Base-by-base conservation (phyloP, 2,329 filamentous ascomycete genomes). In the Geoglossum cookeanum region DNA sequence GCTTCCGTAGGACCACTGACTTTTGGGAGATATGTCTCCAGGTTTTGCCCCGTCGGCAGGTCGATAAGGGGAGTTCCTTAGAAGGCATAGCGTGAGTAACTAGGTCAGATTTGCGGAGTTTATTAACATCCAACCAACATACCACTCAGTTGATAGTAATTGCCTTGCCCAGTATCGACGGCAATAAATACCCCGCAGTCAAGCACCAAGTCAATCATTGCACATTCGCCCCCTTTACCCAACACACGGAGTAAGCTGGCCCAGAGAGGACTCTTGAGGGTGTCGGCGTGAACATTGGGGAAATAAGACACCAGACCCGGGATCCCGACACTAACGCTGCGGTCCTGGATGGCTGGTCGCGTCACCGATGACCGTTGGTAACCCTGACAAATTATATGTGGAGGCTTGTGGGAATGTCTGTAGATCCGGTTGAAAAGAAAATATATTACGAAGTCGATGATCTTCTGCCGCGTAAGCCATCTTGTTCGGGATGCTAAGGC, bases 321-420 rank as follows among this genome's bases (percentile, higher is more conserved):
- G 47, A 92, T 82, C 6, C 73, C 73, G 8, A 70, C 66, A 3
- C 68, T 62, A 2, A 69, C 65, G 51, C 67, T 65, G 51, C 66
- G 63, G 3, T 68, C 65, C 8, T 63, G 62, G 7, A 63, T 64
- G 42, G 66, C 42, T 33, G 15, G 32, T 27, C 63, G 65, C 37
- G 63, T 61, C 52, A 62, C 63, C 47, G 68, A 66, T 2, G 69
- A 68, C 62, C 75, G 79, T 63, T 84, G 80, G 63, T 83, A 94
- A 29, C 91, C 91, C 72, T 94, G 84, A 63, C 87, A 90, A 3
- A 98, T 77, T 4, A 95, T 65, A 69, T 96, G 87, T 55, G 79
- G 77, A 1, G 84, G 83, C 64, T 77, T 78, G 55, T 73, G 68
- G 59, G 69, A 70, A 32, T 68, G 64, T 22, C 66, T 66, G 35